A percentile compares a stretch with the other conserved stretches of the same genome.
Evolutionary conservation across 805 yeast genomes (phyloP).

Genomic region (Starmerella riodocensis): DNA sequence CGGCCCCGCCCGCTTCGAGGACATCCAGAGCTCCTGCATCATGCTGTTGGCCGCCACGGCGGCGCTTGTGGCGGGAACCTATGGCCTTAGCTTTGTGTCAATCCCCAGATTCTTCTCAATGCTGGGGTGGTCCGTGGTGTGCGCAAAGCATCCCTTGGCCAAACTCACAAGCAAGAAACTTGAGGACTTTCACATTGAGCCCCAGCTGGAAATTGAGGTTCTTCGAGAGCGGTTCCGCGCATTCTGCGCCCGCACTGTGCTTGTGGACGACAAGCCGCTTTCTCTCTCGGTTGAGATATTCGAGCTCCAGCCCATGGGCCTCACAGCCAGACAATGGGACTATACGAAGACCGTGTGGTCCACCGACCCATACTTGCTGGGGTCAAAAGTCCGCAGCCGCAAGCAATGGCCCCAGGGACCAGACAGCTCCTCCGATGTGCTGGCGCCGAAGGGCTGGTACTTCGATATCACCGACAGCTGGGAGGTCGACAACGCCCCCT

Average conservation of each 20-base stretch:
- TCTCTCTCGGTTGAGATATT: constrained; percentile 55
- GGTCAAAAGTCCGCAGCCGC: constrained; percentile 34
- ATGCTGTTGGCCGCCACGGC: constrained; percentile 35
- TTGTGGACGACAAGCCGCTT: constrained; percentile 57
- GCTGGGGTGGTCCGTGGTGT: constrained; percentile 43
- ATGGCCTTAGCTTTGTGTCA: constrained; percentile 34
- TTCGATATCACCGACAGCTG: constrained; percentile 50
- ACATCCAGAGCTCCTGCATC: constrained; percentile 53
- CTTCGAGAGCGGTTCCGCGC: background rate
- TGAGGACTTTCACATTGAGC: constrained; percentile 16
- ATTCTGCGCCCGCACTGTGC: constrained; percentile 30
- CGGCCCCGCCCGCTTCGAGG: constrained; percentile 56
- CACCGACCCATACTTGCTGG: constrained; percentile 39
- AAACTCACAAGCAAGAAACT: constrained; percentile 24
- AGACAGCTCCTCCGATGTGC: constrained; percentile 38
- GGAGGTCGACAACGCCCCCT: constrained; percentile 47
- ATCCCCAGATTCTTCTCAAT: constrained; percentile 48
- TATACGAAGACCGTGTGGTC: constrained; percentile 40
- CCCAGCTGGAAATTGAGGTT: constrained; percentile 5
- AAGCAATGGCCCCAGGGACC: constrained; percentile 57
- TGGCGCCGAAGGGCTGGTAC: constrained; percentile 63
- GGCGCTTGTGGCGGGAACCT: constrained; percentile 23
- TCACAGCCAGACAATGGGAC: constrained; percentile 49
- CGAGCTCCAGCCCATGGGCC: constrained; percentile 57
- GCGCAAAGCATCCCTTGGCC: constrained; percentile 48